Percentiles rank a stretch among this genome's conserved stretches.
Evolutionary conservation across 352 stramenopile species (phyloP).

Genomic region (Saprolegnia parasitica): DNA sequence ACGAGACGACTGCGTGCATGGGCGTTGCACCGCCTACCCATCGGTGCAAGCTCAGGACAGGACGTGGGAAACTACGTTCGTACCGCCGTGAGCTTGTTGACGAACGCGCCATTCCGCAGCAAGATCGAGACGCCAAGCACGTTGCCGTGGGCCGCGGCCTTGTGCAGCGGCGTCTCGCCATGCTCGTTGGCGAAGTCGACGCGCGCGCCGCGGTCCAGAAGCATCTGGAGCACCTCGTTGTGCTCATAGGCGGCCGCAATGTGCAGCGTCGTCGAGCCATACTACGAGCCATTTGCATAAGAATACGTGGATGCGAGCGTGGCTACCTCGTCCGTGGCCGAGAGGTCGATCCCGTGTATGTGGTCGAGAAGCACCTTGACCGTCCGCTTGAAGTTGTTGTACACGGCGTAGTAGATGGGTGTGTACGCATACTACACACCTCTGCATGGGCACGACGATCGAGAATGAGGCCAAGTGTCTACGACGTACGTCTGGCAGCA

Average conservation of each 20-base stretch:
- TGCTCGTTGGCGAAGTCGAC: conserved; percentile 8
- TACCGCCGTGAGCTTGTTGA: conserved; percentile 13
- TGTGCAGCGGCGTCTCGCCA: conserved; percentile 5
- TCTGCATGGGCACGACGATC: background rate
- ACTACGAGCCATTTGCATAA: background rate
- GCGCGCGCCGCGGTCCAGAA: background rate
- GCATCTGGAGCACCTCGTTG: conserved; percentile 8
- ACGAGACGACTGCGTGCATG: conserved; percentile 2
- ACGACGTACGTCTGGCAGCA: background rate
- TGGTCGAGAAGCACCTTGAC: background rate
- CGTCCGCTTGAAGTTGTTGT: conserved; percentile 1
- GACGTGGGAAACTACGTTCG: background rate
- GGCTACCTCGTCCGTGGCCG: background rate
- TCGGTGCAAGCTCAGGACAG: background rate
- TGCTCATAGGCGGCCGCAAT: conserved; percentile 3
- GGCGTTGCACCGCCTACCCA: background rate
- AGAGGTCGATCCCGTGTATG: conserved; percentile 1
- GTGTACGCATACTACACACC: background rate
- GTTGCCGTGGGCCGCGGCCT: background rate
- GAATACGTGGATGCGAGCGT: background rate
- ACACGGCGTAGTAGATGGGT: conserved; percentile 10
- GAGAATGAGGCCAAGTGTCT: background rate
- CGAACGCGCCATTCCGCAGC: background rate
- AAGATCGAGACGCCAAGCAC: background rate
- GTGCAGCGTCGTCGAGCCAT: background rate